These are phyloP conservation scores for Plasmodium ovale DNA, from an alignment of 169 alveolate genomes.

Conservation along the genomic window DNA sequence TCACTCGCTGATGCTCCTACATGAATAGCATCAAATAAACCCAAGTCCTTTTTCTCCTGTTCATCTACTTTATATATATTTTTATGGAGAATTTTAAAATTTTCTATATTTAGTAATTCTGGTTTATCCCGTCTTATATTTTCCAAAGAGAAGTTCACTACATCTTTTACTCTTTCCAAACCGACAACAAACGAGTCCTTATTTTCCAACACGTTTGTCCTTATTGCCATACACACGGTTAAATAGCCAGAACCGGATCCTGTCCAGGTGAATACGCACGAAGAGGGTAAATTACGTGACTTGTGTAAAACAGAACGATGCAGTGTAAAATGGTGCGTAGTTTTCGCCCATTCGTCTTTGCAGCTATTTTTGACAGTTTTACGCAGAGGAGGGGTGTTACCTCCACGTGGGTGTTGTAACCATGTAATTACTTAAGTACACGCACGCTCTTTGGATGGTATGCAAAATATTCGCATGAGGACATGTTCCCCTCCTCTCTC, in stretches of 20 bases:
- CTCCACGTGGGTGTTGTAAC: no score
- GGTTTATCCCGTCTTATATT: slow-evolving; percentile 72
- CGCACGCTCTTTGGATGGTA: no score
- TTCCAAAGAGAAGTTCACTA: slow-evolving; percentile 50
- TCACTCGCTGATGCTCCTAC: slow-evolving; percentile 79
- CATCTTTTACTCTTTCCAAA: slow-evolving; percentile 61
- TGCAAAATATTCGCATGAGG: no score
- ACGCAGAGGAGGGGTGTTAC: no score
- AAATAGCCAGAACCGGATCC: slow-evolving; percentile 75
- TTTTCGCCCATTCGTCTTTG: neutral
- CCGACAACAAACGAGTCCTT: slow-evolving; percentile 72
- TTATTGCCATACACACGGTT: slow-evolving; percentile 75
- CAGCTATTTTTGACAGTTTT: neutral
- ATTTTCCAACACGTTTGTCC: slow-evolving; percentile 56
- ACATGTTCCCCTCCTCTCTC: no score
- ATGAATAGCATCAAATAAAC: slow-evolving; percentile 75
- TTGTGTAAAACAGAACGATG: neutral
- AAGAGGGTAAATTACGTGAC: neutral
- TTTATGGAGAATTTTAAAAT: slow-evolving; percentile 73
- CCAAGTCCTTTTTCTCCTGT: slow-evolving; percentile 55
- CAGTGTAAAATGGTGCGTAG: neutral
- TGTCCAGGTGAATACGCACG: neutral
- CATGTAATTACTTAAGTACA: no score
- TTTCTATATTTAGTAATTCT: slow-evolving; percentile 58
- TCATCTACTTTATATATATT: slow-evolving; percentile 73